Base-by-base conservation (phyloP, 768 basidiomycete genomes). In the Mrakia frigida region DNA sequence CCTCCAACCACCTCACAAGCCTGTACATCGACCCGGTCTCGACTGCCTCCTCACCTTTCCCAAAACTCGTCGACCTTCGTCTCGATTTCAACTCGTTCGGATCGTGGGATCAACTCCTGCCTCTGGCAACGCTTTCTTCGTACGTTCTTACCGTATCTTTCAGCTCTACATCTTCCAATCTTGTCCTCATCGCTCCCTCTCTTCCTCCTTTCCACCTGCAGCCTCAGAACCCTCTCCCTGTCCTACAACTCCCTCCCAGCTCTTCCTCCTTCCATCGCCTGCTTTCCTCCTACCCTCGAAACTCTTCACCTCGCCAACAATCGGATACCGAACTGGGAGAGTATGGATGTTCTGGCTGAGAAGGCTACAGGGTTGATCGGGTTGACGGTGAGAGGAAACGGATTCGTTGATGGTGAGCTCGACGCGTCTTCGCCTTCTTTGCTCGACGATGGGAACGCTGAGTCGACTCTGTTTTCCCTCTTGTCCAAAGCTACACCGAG, bases 81-180 rank as follows among this genome's bases (percentile, higher is more conserved):
- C 70, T 77, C 53, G 76, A 77, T 53, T 77, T 53, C 59, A 77
- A 77, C 70, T 71, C 70, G 28, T 65, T 77, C n/a, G 35, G 28
- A 28, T 63, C 70, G 6, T 77, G 76, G 76, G 46, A 46, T 18
- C n/a, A 71, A 13, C 71, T 77, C 3, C 25, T 25, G 11, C 68
- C 68, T 16, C 39, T 75, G 6, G 65, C 67, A 16, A 10, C 53
- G 6, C 59, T 75, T 1, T 3, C 68, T 59, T 56, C 74, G 69
- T 60, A 6, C n/a, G 65, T 41, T n/a, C 21, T 6, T 35, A 46
- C 43, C 43, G 14, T 16, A 2, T 71, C 50, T 31, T 31, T 56
- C 11, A 2, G 35, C 16, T 33, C 1, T 37, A 1, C 28, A 13
- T 35, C 6, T 25, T 16, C 3, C 13, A 3, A 37, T 4, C n/a